These are phyloP conservation scores for Amanita rubescens DNA, from an alignment of 768 basidiomycete genomes.

Conservation along the genomic window DNA sequence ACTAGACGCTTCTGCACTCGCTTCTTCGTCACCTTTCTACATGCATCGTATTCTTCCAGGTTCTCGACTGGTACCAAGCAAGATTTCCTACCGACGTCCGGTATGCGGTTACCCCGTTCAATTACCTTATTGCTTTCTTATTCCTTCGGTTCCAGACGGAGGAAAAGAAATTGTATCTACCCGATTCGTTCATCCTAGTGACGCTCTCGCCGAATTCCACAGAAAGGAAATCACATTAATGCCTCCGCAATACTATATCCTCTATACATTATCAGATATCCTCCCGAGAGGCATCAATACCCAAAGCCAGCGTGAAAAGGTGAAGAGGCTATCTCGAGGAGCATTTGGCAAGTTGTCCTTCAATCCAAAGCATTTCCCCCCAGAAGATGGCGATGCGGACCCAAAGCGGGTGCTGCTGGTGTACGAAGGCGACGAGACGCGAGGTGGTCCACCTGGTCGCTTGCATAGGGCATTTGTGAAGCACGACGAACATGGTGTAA, in stretches of 20 bases:
- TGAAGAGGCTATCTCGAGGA: constrained; percentile 41
- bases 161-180: constrained; percentile 62
- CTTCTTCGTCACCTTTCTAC: constrained; percentile 62
- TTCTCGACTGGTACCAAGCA: constrained; percentile 49
- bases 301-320: constrained; percentile 35
- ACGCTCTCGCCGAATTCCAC: constrained; percentile 45
- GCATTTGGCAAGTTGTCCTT: constrained; percentile 57
- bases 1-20: constrained; percentile 65
- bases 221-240: constrained; percentile 49
- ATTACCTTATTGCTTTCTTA: not conserved
- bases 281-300: constrained; percentile 37
- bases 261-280: constrained; percentile 51
- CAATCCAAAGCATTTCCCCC: constrained; percentile 39
- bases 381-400: constrained; percentile 29
- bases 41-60: constrained; percentile 30
- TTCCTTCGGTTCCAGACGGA: constrained; percentile 34
- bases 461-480: constrained; percentile 52
- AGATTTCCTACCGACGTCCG: constrained; percentile 54
- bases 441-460: constrained; percentile 52
- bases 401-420: constrained; percentile 43
- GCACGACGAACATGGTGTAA: constrained; percentile 42
- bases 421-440: constrained; percentile 65
- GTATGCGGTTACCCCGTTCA: constrained; percentile 20
- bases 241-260: constrained; percentile 71
- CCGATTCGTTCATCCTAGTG: constrained; percentile 52